Conservation (phyloP, 176 grass and related monocot species). For the Avena eriantha region DNA sequence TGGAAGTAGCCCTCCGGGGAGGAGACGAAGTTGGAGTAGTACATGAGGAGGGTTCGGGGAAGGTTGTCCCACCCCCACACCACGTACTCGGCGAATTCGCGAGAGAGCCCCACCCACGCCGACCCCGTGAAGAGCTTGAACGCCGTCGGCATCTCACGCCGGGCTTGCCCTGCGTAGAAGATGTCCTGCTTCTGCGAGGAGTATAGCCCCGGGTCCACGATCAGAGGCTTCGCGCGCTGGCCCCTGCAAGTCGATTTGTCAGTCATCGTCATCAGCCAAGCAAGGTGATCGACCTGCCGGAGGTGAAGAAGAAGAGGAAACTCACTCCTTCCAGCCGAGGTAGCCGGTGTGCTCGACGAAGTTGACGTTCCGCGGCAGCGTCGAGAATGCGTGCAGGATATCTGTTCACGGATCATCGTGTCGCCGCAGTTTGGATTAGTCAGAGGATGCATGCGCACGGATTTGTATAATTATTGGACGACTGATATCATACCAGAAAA, state of each 20-base stretch:
- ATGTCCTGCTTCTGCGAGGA: slow-evolving; percentile 68
- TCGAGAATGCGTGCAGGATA: slow-evolving; percentile 69
- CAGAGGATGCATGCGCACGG: background rate
- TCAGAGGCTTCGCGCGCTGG: slow-evolving; percentile 64
- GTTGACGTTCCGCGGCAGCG: slow-evolving; percentile 72
- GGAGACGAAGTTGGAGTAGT: slow-evolving; percentile 96
- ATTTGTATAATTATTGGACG: background rate
- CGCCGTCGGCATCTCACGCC: slow-evolving; percentile 70
- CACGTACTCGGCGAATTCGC: slow-evolving; percentile 80
- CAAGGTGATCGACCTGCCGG: background rate
- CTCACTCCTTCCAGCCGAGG: slow-evolving; percentile 94
- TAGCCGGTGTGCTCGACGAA: slow-evolving; percentile 89
- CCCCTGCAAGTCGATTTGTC: slow-evolving; percentile 37
- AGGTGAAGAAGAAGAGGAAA: background rate
- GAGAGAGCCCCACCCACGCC: slow-evolving; percentile 78
- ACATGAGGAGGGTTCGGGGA: slow-evolving; percentile 91
- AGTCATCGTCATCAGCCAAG: background rate
- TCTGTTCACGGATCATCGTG: slow-evolving; percentile 46
- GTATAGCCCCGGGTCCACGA: slow-evolving; percentile 85
- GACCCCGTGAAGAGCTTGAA: slow-evolving; percentile 94
- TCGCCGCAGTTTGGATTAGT: background rate
- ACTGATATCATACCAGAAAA: background rate
- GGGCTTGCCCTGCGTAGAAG: slow-evolving; percentile 52
- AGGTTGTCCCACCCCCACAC: slow-evolving; percentile 99
- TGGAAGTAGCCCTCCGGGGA: slow-evolving; percentile 99